Percentiles rank a stretch among this genome's conserved stretches.
phyloP scores from a whole-genome alignment of 306 rosid species.

The Ochetophila trinervis region DNA sequence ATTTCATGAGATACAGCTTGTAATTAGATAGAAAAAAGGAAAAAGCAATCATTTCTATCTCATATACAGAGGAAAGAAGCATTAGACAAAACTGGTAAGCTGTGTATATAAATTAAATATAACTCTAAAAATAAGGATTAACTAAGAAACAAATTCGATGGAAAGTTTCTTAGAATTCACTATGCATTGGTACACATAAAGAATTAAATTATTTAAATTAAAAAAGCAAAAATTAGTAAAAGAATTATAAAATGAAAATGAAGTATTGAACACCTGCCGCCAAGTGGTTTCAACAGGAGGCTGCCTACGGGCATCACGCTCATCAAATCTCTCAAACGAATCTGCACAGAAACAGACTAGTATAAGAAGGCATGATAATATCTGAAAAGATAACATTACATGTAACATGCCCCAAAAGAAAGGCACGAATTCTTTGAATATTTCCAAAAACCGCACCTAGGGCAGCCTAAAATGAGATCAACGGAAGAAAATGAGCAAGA shows the following conservation, averaged over 20 bases:
- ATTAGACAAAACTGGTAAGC: too few species aligned
- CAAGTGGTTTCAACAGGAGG: conserved; percentile 99
- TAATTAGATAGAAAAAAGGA: too few species aligned
- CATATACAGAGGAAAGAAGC: too few species aligned
- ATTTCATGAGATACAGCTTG: conserved; percentile 5
- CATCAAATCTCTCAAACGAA: conserved; percentile 97
- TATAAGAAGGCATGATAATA: background rate
- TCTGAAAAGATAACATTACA: conserved; percentile 6
- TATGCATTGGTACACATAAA: background rate
- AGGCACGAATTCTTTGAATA: conserved; percentile 90
- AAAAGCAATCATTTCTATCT: too few species aligned
- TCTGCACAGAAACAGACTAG: conserved; percentile 51
- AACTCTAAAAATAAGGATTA: background rate
- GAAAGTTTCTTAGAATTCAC: background rate
- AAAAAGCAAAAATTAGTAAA: conserved; percentile 8
- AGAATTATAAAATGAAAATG: conserved; percentile 12
- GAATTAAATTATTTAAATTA: background rate
- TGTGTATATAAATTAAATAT: too few species aligned
- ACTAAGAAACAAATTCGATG: background rate
- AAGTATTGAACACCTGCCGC: conserved; percentile 78
- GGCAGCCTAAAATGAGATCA: conserved; percentile 66
- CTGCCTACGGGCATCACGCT: conserved; percentile 84
- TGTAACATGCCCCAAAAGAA: conserved; percentile 97
- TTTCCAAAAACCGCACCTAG: conserved; percentile 97
- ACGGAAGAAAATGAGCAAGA: conserved; percentile 27